phyloP scores from a whole-genome alignment of 495 filamentous ascomycete species.

The Chaetomidium leptoderma region DNA sequence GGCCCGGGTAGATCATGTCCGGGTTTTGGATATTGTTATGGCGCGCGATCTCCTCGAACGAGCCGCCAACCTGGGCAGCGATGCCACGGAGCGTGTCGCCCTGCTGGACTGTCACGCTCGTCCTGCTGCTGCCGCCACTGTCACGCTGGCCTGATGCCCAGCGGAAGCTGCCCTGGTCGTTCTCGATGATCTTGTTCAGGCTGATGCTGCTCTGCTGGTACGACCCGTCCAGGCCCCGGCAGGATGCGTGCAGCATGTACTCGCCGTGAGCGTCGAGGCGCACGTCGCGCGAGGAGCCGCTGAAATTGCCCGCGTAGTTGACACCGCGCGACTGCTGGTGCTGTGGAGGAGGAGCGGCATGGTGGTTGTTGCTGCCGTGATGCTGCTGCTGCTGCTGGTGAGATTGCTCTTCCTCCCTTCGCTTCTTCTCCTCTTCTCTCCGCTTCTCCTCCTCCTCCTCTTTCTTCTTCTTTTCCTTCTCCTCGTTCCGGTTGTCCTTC shows the following conservation, averaged over 20 bases:
- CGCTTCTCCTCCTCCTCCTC: constrained; percentile 17
- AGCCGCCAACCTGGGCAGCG: constrained; percentile 20
- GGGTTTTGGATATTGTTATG: constrained; percentile 33
- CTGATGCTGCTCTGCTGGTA: constrained; percentile 31
- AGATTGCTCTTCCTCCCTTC: constrained; percentile 18
- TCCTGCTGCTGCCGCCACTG: neutral
- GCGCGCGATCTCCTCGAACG: constrained; percentile 32
- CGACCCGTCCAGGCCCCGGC: constrained; percentile 27
- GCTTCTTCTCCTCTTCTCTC: constrained; percentile 15
- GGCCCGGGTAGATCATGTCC: constrained; percentile 38
- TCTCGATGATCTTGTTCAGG: constrained; percentile 33
- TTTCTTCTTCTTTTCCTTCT: constrained; percentile 25
- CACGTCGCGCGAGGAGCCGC: constrained; percentile 31
- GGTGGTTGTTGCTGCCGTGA: constrained; percentile 3
- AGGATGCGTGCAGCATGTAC: constrained; percentile 33
- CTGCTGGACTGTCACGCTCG: constrained; percentile 28
- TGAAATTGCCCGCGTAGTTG: constrained; percentile 31
- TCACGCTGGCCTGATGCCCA: constrained; percentile 21
- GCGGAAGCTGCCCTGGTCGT: constrained; percentile 34
- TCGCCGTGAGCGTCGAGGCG: constrained; percentile 32
- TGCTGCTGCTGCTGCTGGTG: constrained; percentile 14
- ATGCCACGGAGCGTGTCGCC: constrained; percentile 38
- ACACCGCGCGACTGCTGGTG: constrained; percentile 11
- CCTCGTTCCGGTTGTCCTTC: constrained; percentile 37
- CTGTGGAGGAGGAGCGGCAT: constrained; percentile 2